A percentile compares a stretch with the other conserved stretches of the same genome.
These are phyloP conservation scores for Fusarium tricinctum DNA, from an alignment of 2,329 filamentous ascomycete species.

Conservation along the genomic window DNA sequence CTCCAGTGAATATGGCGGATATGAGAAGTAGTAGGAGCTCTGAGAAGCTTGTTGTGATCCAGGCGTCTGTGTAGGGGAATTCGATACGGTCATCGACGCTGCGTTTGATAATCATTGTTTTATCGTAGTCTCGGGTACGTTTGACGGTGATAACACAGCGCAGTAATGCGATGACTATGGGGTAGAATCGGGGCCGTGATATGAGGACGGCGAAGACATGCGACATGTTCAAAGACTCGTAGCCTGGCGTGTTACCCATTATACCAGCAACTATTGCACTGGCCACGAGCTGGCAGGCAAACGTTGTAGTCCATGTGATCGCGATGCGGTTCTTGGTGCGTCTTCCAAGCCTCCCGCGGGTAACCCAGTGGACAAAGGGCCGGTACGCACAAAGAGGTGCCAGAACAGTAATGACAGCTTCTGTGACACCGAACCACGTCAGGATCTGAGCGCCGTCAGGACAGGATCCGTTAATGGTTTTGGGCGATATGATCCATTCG, in stretches of 20 bases:
- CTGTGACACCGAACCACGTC: conserved; percentile 41
- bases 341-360: conserved; percentile 31
- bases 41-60: conserved; percentile 36
- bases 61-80: conserved; percentile 46
- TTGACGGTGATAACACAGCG: conserved; percentile 34
- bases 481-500: conserved; percentile 43
- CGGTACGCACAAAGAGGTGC: conserved; percentile 35
- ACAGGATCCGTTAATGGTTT: conserved; percentile 12
- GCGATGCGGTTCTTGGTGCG: conserved; percentile 25
- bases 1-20: conserved; percentile 43
- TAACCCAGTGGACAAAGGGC: conserved; percentile 38
- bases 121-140: conserved; percentile 34
- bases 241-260: conserved; percentile 40
- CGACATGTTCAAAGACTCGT: conserved; percentile 42
- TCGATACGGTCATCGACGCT: conserved; percentile 42
- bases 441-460: conserved; percentile 29
- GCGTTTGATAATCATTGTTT: conserved; percentile 37
- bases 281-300: conserved; percentile 39
- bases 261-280: conserved; percentile 43
- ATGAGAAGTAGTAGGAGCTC: conserved; percentile 41
- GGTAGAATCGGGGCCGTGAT: conserved; percentile 40
- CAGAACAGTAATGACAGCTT: conserved; percentile 35
- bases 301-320: conserved; percentile 35
- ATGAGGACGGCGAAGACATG: conserved; percentile 45
- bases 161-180: conserved; percentile 39